phyloP scores from a whole-genome alignment of 2,329 filamentous ascomycete genomes.

The Exserohilum turcica region DNA sequence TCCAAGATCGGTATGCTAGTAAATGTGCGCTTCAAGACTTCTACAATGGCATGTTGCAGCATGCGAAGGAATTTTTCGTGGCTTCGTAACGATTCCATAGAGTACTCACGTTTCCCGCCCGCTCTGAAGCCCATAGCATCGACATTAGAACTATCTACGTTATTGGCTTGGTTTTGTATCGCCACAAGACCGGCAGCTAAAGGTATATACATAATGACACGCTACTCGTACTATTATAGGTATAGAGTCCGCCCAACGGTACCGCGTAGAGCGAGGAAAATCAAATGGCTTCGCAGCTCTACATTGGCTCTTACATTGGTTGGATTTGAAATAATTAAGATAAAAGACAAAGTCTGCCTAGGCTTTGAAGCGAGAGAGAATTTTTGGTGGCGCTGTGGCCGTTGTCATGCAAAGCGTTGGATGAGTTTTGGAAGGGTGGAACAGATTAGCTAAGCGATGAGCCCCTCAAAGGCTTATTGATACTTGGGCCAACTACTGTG shows the following conservation, averaged over 20 bases:
- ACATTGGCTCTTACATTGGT: not conserved
- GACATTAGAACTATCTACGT: not conserved
- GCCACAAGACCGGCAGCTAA: not conserved
- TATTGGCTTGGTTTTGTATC: not conserved
- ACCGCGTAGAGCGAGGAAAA: not conserved
- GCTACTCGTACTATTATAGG: not conserved
- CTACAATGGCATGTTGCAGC: not conserved
- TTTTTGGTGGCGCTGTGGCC: not conserved
- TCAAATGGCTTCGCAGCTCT: not conserved
- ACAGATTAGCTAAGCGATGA: not conserved
- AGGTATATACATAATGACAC: not conserved
- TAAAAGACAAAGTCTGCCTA: not conserved
- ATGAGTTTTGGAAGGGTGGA: not conserved
- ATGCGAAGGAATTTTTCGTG: not conserved
- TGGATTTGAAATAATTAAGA: not conserved
- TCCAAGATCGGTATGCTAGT: not conserved
- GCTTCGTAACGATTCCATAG: not conserved
- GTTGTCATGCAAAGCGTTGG: not conserved
- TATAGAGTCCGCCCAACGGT: not conserved
- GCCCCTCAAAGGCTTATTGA: no score
- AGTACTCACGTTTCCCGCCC: not conserved
- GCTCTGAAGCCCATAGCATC: not conserved
- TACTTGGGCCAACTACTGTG: no score
- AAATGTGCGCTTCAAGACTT: not conserved
- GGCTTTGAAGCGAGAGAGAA: not conserved